Base-by-base conservation (phyloP, 1,284 basidiomycete genomes). In the Trichosporon faecale region DNA sequence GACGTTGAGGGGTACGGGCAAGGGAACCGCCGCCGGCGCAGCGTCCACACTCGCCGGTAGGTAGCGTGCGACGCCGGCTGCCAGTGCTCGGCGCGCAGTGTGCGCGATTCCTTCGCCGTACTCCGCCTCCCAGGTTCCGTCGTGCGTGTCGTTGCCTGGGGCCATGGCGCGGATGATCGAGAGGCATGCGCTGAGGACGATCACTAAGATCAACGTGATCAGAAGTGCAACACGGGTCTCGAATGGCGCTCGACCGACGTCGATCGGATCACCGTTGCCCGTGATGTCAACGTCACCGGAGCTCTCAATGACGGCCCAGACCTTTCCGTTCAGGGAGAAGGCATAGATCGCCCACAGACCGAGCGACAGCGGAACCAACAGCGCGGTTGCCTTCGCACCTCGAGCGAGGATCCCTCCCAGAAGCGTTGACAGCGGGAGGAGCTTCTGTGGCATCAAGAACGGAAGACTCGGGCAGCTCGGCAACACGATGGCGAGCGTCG, bases 1-100 rank as follows among this genome's bases (percentile, higher is more conserved):
- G 11, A 76, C 55, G 68, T 75, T 76, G 60, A 76, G 69, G 4
- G 75, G 75, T 6, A 74, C 66, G 3, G 70, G 72, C 33, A 76
- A 49, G 1, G 72, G 69, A 12, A 66, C 63, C 0, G 68, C 52
- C 0, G 70, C 63, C 18, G 70, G 70, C n/a, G 69, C 69, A 5
- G 49, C 35, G 61, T 72, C 73, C 14, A 46, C 27, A 33, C 67
- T 64, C 6, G 68, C 67, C 8, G 70, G 73, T 5, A 74, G 69
- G 66, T 74, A 71, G 12, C 70, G 68, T 2, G 70, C 70, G 9
- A 74, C 73, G 27, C 52, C 73, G 44, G 70, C 70, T 8, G 73
- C 73, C n/a, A 72, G 66, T 2, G 69, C 69, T 12, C 69, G 67
- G 25, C 73, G 67, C 29, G 63, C 31, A 3, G 63, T 46, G 64